These are phyloP conservation scores for Phytophthora multivora DNA, from an alignment of 352 stramenopile species.

Conservation along the genomic window DNA sequence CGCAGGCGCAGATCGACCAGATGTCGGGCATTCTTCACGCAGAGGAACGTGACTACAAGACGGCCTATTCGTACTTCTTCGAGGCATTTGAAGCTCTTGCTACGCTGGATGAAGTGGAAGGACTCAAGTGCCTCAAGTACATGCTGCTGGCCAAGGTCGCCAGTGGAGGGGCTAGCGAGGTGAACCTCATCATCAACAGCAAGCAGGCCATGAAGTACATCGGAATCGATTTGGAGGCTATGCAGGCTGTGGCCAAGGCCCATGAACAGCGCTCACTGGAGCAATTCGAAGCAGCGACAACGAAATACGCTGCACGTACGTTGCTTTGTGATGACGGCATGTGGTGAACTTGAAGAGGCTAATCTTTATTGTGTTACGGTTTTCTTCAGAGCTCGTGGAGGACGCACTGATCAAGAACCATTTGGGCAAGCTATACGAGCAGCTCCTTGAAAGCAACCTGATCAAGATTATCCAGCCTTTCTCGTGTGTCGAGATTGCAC, in stretches of 20 bases:
- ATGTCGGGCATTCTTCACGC: constrained; percentile 98
- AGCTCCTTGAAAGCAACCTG: constrained; percentile 98
- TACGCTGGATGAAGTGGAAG: constrained; percentile 87
- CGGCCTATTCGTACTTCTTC: constrained; percentile 99
- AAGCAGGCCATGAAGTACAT: constrained; percentile 98
- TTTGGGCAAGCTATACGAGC: constrained; percentile 96
- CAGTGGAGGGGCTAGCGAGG: constrained; percentile 90
- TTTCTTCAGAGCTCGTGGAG: constrained; percentile 73
- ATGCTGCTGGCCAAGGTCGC: constrained; percentile 98
- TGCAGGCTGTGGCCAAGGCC: constrained; percentile 95
- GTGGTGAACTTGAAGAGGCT: not conserved
- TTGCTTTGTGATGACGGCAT: constrained; percentile 1
- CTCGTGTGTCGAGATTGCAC: constrained; percentile 96
- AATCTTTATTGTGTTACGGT: constrained; percentile 3
- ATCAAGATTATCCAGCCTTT: constrained; percentile 99
- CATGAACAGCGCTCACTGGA: constrained; percentile 95
- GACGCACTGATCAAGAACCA: constrained; percentile 94
- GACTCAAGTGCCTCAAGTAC: constrained; percentile 95
- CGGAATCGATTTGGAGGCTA: constrained; percentile 94
- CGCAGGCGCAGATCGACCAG: constrained; percentile 96
- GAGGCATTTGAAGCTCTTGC: constrained; percentile 97
- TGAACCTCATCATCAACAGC: constrained; percentile 94
- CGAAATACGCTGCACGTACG: constrained; percentile 88
- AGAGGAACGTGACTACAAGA: constrained; percentile 99
- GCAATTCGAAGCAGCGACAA: constrained; percentile 81